Evolutionary conservation across 2,329 filamentous ascomycete genomes (phyloP).

Genomic region (Colletotrichum sp.): DNA sequence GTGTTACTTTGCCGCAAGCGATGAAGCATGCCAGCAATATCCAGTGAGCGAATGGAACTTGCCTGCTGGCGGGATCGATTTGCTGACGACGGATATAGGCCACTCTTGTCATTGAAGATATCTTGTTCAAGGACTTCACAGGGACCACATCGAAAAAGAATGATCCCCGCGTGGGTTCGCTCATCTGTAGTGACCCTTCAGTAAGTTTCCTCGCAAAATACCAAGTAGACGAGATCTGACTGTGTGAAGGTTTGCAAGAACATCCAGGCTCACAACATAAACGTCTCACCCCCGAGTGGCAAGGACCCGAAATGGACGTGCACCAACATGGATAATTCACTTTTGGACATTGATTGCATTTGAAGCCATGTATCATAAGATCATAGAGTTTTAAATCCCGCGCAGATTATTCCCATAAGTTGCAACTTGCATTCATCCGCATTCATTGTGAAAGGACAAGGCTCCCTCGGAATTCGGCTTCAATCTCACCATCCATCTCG

Average conservation of each 20-base stretch:
- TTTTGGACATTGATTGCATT: not conserved
- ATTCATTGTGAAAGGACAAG: not conserved
- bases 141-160: not conserved
- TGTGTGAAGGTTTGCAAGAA: not conserved
- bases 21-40: not conserved
- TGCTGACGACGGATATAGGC: not conserved
- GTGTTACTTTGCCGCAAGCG: not conserved
- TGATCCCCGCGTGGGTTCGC: not conserved
- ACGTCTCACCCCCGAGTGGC: not conserved
- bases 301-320: not conserved
- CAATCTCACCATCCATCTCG: not conserved
- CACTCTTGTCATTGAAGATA: not conserved
- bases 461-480: not conserved
- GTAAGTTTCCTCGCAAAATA: not conserved
- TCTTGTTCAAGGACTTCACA: not conserved
- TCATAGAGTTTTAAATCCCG: not conserved
- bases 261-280: not conserved
- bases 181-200: not conserved
- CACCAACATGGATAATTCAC: not conserved
- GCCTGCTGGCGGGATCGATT: fast-evolving
- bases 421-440: not conserved
- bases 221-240: not conserved
- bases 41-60: not conserved
- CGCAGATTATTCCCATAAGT: not conserved
- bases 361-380: not conserved